A percentile compares a stretch with the other conserved stretches of the same genome.
These are phyloP conservation scores for Leucaena leucocephala DNA, from an alignment of 306 rosid genomes.

Conservation along the genomic window DNA sequence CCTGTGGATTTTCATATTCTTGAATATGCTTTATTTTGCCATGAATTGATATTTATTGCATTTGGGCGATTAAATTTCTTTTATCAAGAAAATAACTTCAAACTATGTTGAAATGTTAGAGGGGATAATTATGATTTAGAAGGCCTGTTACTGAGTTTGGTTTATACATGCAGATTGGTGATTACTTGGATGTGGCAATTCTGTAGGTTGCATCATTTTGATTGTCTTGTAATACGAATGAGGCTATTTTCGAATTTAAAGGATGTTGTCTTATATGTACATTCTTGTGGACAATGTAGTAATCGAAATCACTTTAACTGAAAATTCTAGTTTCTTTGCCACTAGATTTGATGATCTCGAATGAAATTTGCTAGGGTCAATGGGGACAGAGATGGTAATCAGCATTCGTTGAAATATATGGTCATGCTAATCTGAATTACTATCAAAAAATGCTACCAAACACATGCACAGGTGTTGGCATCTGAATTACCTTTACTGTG, in stretches of 20 bases:
- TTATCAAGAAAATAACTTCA: too few species aligned
- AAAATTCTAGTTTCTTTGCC: conserved; percentile 4
- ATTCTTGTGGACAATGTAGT: conserved; percentile 23
- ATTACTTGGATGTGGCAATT: conserved; percentile 68
- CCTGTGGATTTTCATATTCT: too few species aligned
- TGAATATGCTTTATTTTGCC: too few species aligned
- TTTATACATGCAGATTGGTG: conserved; percentile 53
- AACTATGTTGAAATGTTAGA: not conserved
- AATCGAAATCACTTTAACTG: conserved; percentile 26
- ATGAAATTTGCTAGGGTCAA: too few species aligned
- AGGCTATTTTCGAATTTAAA: conserved; percentile 13
- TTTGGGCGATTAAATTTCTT: too few species aligned
- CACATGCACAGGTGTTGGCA: not conserved
- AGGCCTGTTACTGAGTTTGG: not conserved
- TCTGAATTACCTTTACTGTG: not conserved
- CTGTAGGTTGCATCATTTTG: conserved; percentile 24
- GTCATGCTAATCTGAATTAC: too few species aligned
- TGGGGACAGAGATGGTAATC: too few species aligned
- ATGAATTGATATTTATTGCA: too few species aligned
- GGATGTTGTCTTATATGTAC: not conserved
- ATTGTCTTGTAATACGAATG: conserved; percentile 1
- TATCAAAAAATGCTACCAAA: too few species aligned
- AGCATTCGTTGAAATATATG: too few species aligned
- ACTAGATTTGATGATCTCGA: too few species aligned
- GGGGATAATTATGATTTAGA: not conserved